Conservation (phyloP, 164 flowering plant genomes). For the Stephania japonica region DNA sequence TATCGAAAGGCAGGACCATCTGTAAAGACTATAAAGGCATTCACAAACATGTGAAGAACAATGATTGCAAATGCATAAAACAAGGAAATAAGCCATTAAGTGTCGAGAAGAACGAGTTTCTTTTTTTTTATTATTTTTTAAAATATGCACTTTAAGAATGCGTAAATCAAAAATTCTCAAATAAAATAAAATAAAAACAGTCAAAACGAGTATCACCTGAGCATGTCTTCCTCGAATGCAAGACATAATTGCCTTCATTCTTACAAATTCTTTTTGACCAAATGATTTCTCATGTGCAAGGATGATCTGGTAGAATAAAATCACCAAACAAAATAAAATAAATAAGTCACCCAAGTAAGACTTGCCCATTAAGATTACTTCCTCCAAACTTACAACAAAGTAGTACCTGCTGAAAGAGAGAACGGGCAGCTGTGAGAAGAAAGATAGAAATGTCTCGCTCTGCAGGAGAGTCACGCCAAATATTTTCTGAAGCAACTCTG, state of each 20-base stretch:
- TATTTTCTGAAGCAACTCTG: slow-evolving; percentile 42
- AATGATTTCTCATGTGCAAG: slow-evolving; percentile 68
- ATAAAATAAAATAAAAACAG: not conserved
- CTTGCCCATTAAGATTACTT: not conserved
- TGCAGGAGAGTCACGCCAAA: slow-evolving; percentile 46
- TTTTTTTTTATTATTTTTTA: too few relatives aligned
- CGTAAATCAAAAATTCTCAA: not conserved
- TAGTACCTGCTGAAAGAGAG: slow-evolving; percentile 65
- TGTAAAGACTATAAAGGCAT: not conserved
- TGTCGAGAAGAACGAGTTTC: too few relatives aligned
- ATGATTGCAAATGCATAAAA: not conserved
- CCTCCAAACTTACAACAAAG: not conserved
- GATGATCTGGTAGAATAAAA: slow-evolving; percentile 49
- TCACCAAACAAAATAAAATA: not conserved
- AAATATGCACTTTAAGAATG: not conserved
- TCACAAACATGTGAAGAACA: not conserved
- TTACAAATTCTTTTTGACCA: slow-evolving; percentile 34
- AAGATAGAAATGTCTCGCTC: slow-evolving; percentile 18
- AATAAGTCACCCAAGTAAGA: too few relatives aligned
- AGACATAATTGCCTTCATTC: slow-evolving; percentile 38
- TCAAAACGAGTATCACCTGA: slow-evolving; percentile 25
- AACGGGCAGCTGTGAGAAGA: slow-evolving; percentile 47
- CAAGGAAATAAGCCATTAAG: not conserved
- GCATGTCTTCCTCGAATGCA: slow-evolving; percentile 17
- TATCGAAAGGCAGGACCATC: not conserved